Evolutionary conservation across 306 rosid genomes (phyloP), one percentile per base, ranked within the genome.

Genomic region (Styphnolobium japonicum): DNA sequence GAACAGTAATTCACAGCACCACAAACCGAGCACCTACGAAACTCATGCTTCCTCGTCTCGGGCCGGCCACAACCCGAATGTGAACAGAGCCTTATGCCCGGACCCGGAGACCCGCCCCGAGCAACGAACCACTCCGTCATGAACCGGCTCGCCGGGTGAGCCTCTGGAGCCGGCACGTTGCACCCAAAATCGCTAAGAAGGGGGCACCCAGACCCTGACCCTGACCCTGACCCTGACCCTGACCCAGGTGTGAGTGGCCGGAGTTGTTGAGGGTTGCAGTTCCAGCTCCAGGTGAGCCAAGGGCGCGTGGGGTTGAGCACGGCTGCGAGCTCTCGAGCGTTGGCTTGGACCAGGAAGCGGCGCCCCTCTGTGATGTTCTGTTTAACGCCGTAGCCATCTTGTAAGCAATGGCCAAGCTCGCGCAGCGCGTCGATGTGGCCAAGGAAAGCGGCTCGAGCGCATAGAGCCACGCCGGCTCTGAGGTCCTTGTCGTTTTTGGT

Each of bases 351-450:
- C 2, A 94, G 87, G 52, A 92, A 92, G 0, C 97, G 89, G 0
- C 98, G 83, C 0, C 98, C 98, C 51, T 94, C 98, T 1, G 88
- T 60, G 0, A 92, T 86, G 84, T 91, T 92, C 64, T 89, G 97
- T 2, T 93, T 94, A 31, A 88, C 95, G 10, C 98, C 98, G 86
- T 94, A 94, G 56, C 98, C 98, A 68, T 94, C 98, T 76, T 92
- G 97, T 2, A 94, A 89, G 70, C 98, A 94, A 88, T 94, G 98
- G 0, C 98, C 98, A 0, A 94, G 89, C 80, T 94, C 98, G 0
- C 98, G 84, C 0, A 94, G 87, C 43, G 97, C 97, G 78, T 94
- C 98, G 73, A 94, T 80, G 73, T 94, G 98, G 11, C 97, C 97
- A 0, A 94, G 94, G 51, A 91, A 94, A 0, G 98, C 97, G 0